Evolutionary conservation across 164 flowering plant species (phyloP).

Genomic region (Stephania yunnanensis): DNA sequence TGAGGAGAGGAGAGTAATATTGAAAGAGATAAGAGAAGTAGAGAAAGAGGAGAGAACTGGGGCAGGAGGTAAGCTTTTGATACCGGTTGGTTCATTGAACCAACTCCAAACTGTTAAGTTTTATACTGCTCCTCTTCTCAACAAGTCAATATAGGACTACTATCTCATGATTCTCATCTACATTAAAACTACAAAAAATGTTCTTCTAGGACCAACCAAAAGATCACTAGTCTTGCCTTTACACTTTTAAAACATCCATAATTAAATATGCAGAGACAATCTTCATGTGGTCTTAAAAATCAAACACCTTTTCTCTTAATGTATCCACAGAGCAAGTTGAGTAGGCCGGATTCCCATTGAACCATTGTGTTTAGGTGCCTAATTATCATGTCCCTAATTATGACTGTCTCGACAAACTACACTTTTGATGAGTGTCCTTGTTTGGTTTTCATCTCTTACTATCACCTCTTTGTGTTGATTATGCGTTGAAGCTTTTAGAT

Average conservation of each 20-base stretch:
- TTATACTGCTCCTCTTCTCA: too few species aligned
- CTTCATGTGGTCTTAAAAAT: not conserved
- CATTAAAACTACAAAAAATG: too few species aligned
- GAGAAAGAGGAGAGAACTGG: too few species aligned
- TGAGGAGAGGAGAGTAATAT: too few species aligned
- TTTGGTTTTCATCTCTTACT: not conserved
- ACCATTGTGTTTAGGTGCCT: not conserved
- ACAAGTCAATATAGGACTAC: too few species aligned
- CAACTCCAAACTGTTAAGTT: too few species aligned
- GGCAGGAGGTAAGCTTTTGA: too few species aligned
- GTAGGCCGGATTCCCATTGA: constrained; percentile 5
- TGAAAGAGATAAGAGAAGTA: too few species aligned
- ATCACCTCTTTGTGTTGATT: not conserved
- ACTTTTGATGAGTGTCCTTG: not conserved
- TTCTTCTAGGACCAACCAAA: too few species aligned
- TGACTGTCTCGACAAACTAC: not conserved
- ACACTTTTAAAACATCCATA: too few species aligned
- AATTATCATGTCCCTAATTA: constrained; percentile 6
- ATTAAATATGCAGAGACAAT: not conserved
- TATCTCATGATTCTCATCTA: too few species aligned
- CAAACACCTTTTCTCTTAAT: not conserved
- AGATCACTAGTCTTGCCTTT: not conserved
- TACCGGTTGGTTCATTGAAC: too few species aligned
- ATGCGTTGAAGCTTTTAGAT: constrained; percentile 1
- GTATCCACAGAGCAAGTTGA: not conserved